Evolutionary conservation across 2,329 filamentous ascomycete species (phyloP), one percentile per base, ranked within the genome.

Genomic region (Fonsecaea nubica): DNA sequence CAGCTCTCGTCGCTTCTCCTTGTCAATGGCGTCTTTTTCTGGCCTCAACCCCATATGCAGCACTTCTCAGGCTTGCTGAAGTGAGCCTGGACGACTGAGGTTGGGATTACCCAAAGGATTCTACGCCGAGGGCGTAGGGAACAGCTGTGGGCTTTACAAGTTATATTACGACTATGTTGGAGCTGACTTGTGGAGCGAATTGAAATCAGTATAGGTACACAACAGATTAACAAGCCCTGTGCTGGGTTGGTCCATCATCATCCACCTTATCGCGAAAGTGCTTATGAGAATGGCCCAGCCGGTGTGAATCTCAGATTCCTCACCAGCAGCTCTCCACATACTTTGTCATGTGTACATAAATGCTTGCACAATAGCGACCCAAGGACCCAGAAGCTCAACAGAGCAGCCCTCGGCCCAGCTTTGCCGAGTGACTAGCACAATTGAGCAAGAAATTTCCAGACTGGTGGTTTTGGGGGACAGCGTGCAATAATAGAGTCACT

Each of bases 111-210:
- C 13, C 45, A n/a, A 45, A 10, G 15, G 15, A 45, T 18, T n/a
- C 6, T 18, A 5, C 40, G 45, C 45, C 18, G 18, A 12, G 45
- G 4, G 45, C 9, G 18, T 25, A 10, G 9, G 18, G 9, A 50
- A 50, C 8, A 10, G 45, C 18, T 25, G 25, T 25, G 3, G 45
- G 25, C 45, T 25, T 50, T 50, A 50, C 45, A 50, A 12, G 45
- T 25, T 50, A 18, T 50, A 50, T 50, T 50, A 50, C 45, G 18
- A 50, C 45, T 21, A 50, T n/a, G 45, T 21, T 50, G 45, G 45
- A 50, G 18, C 45, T 25, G 25, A 50, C 3, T 10, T 50, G 45
- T 50, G 45, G 45, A 25, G 18, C 9, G 45, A 50, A 25, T 25
- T 25, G 45, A 50, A 50, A 25, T 50, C 8, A 50, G 25, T 25